phyloP scores from a whole-genome alignment of 352 stramenopile species.

The Globisporangium middletonii region DNA sequence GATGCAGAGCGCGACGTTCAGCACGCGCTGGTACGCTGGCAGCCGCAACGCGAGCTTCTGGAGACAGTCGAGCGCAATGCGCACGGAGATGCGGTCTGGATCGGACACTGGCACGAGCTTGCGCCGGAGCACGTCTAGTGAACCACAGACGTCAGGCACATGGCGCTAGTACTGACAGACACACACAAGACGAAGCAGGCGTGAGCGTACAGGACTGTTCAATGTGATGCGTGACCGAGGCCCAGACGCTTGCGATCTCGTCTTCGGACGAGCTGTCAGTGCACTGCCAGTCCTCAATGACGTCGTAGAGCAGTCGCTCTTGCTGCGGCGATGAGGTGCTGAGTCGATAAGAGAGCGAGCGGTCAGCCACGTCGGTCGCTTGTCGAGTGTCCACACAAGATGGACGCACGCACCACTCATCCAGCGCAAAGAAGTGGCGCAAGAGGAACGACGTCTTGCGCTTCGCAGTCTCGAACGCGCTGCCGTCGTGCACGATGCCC shows the following conservation, averaged over 20 bases:
- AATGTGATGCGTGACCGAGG: conserved; percentile 56
- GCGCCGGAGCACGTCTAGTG: conserved; percentile 52
- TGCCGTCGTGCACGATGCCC: conserved; percentile 35
- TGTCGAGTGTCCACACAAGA: background rate
- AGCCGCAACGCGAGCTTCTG: conserved; percentile 46
- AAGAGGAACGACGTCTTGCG: conserved; percentile 69
- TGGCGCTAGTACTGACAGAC: background rate
- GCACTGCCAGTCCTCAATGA: conserved; percentile 61
- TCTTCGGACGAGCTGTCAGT: conserved; percentile 26
- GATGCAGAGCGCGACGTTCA: conserved; percentile 45
- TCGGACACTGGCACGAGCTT: conserved; percentile 36
- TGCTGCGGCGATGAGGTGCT: conserved; percentile 18
- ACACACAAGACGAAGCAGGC: background rate
- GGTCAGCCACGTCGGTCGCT: background rate
- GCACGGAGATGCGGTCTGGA: conserved; percentile 43
- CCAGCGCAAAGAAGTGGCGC: conserved; percentile 62
- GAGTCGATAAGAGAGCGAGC: background rate
- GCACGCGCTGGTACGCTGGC: conserved; percentile 52
- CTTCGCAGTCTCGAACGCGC: conserved; percentile 34
- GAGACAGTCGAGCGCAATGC: conserved; percentile 69
- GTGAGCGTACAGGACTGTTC: conserved; percentile 54
- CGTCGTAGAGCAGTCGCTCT: conserved; percentile 45
- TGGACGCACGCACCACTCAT: conserved; percentile 15
- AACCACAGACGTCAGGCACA: background rate
- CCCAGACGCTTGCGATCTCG: conserved; percentile 53